Percentiles rank a stretch among this genome's conserved stretches.
phyloP scores from a whole-genome alignment of 2,329 filamentous ascomycete species.

The Coccinonectria pachysandricola region DNA sequence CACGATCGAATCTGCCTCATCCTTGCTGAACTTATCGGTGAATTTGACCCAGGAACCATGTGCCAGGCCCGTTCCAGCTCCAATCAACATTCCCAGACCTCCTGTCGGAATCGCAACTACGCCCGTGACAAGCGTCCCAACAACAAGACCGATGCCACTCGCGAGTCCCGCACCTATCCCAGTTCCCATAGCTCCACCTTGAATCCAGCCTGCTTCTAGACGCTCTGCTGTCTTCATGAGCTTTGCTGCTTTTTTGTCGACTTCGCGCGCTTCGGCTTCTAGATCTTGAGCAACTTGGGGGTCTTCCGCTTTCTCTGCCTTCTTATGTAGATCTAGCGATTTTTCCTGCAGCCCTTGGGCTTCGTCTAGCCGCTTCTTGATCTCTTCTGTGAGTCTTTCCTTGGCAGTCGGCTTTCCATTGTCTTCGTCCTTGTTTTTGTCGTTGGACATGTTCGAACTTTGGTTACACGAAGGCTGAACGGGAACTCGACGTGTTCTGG shows the following conservation, averaged over 20 bases:
- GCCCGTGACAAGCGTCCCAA: constrained; percentile 10
- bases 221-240: constrained; percentile 14
- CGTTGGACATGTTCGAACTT: constrained; percentile 8
- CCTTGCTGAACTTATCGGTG: constrained; percentile 11
- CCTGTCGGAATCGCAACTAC: constrained; percentile 12
- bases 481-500: too few relatives aligned
- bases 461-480: too few relatives aligned
- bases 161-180: constrained; percentile 14
- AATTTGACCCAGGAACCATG: constrained; percentile 14
- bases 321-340: constrained; percentile 9
- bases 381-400: constrained; percentile 9
- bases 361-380: constrained; percentile 9
- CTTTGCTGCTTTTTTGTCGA: constrained; percentile 13
- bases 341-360: constrained; percentile 8
- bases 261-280: constrained; percentile 6
- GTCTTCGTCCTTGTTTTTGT: constrained; percentile 2
- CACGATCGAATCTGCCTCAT: constrained; percentile 10
- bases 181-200: constrained; percentile 13
- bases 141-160: constrained; percentile 9
- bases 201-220: constrained; percentile 11
- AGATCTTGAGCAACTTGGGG: constrained; percentile 7
- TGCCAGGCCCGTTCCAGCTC: constrained; percentile 10
- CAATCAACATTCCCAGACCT: constrained; percentile 11
- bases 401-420: constrained; percentile 4
- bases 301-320: constrained; percentile 7